Evolutionary conservation across 495 filamentous ascomycete genomes (phyloP).

Genomic region (Aspergillus bertholletiae): DNA sequence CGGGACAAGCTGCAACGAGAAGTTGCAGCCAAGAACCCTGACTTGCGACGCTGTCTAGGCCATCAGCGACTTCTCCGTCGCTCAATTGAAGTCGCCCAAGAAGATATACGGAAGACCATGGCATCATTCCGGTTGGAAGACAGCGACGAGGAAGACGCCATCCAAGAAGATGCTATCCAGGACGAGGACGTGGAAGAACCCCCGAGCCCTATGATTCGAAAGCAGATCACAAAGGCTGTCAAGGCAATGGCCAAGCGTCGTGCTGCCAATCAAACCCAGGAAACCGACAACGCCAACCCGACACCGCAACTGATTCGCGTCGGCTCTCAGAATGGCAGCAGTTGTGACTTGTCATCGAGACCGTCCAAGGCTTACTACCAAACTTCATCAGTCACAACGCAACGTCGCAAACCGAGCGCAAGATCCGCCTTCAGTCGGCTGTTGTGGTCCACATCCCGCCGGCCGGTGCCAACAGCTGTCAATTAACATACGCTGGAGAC

Average conservation of each 20-base stretch:
- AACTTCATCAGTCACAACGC: neutral
- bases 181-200: no score
- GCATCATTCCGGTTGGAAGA: slow-evolving; percentile 6
- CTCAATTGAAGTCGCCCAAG: slow-evolving; percentile 17
- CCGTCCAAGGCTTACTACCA: neutral
- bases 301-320: neutral
- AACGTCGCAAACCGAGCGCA: neutral
- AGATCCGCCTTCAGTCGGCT: neutral
- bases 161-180: no score
- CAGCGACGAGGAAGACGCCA: slow-evolving; percentile 7
- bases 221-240: slow-evolving; percentile 12
- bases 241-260: slow-evolving; percentile 10
- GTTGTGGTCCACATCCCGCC: neutral
- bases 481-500: neutral
- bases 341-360: neutral
- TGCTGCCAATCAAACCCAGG: neutral
- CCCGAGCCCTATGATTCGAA: slow-evolving; percentile 8
- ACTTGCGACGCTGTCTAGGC: slow-evolving; percentile 24
- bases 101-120: slow-evolving; percentile 14
- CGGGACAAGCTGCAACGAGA: slow-evolving; percentile 18
- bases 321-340: neutral
- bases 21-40: slow-evolving; percentile 12
- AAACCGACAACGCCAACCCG: neutral
- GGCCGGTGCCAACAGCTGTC: neutral
- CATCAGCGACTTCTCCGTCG: slow-evolving; percentile 19